Evolutionary conservation across 2,329 filamentous ascomycete species (phyloP).

Genomic region (Colletotrichum sidae): DNA sequence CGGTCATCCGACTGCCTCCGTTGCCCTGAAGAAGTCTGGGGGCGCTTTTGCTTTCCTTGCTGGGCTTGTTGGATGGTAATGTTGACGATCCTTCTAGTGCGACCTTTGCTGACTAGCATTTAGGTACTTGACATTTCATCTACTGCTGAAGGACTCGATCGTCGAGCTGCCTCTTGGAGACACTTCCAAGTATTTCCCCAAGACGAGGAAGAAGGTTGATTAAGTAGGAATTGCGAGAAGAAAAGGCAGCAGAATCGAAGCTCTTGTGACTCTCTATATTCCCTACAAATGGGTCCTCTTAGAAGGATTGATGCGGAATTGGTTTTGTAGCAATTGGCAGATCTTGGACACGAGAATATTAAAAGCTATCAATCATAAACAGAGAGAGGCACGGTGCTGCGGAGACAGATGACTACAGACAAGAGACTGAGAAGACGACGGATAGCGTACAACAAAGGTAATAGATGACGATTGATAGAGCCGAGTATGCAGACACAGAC

Average conservation of each 20-base stretch:
- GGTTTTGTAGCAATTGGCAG: too few relatives aligned
- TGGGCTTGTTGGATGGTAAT: slow-evolving; percentile 42
- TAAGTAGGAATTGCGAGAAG: background rate
- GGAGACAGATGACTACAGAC: too few relatives aligned
- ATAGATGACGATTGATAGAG: too few relatives aligned
- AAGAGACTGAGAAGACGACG: too few relatives aligned
- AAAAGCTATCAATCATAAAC: too few relatives aligned
- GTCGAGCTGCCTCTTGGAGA: slow-evolving; percentile 42
- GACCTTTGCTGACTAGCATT: background rate
- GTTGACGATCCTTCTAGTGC: background rate
- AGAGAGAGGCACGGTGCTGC: too few relatives aligned
- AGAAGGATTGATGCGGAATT: too few relatives aligned
- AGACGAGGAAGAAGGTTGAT: slow-evolving; percentile 30
- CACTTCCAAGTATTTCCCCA: slow-evolving; percentile 42
- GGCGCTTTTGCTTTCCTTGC: slow-evolving; percentile 43
- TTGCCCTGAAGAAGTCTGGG: slow-evolving; percentile 40
- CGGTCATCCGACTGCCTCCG: slow-evolving; percentile 34
- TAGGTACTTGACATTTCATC: slow-evolving; percentile 43
- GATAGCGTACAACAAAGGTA: too few relatives aligned
- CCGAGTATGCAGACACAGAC: too few relatives aligned
- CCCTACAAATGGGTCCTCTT: too few relatives aligned
- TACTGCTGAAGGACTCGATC: slow-evolving; percentile 41
- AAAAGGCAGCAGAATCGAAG: too few relatives aligned
- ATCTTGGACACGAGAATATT: too few relatives aligned
- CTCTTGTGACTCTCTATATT: background rate